Conservation (phyloP, 2,329 filamentous ascomycete species). For the Coniella lustricola region DNA sequence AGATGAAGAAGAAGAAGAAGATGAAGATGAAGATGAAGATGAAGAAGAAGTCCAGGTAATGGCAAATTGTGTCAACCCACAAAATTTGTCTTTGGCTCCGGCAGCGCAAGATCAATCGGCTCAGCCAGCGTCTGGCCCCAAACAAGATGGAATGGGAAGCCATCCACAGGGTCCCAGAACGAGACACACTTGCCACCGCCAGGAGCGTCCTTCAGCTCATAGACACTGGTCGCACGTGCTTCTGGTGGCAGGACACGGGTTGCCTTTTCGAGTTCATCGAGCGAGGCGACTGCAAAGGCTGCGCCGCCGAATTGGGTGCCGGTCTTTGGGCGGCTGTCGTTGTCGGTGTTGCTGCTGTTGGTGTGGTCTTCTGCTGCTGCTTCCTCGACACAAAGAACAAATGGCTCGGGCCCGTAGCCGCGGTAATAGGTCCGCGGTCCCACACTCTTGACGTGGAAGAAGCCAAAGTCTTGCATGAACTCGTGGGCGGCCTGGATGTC, state of each 20-base stretch:
- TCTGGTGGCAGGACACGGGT: constrained; percentile 40
- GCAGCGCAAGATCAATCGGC: constrained; percentile 30
- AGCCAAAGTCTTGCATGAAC: constrained; percentile 44
- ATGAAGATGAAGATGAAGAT: background rate
- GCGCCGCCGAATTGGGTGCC: constrained; percentile 48
- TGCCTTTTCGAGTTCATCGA: constrained; percentile 47
- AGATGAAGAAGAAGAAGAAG: background rate
- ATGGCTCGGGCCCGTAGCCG: constrained; percentile 55
- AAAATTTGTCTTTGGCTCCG: constrained; percentile 39
- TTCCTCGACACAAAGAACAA: constrained; percentile 46
- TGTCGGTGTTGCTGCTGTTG: too few species aligned
- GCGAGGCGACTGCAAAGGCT: constrained; percentile 49
- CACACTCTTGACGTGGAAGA: constrained; percentile 30
- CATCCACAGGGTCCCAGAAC: constrained; percentile 46
- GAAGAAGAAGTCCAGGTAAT: background rate
- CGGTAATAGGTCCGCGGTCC: constrained; percentile 48
- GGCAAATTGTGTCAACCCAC: constrained; percentile 3
- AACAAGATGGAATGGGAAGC: constrained; percentile 51
- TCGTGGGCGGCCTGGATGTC: constrained; percentile 33
- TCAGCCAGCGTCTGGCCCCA: constrained; percentile 41
- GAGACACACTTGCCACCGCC: constrained; percentile 46
- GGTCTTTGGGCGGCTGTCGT: constrained; percentile 25
- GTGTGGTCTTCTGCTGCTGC: too few species aligned
- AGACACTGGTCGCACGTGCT: constrained; percentile 38
- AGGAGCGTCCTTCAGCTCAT: constrained; percentile 43